A percentile compares a stretch with the other conserved stretches of the same genome.
Evolutionary conservation across 345 rosid genomes (phyloP).

Genomic region (Microthlaspi erraticum): DNA sequence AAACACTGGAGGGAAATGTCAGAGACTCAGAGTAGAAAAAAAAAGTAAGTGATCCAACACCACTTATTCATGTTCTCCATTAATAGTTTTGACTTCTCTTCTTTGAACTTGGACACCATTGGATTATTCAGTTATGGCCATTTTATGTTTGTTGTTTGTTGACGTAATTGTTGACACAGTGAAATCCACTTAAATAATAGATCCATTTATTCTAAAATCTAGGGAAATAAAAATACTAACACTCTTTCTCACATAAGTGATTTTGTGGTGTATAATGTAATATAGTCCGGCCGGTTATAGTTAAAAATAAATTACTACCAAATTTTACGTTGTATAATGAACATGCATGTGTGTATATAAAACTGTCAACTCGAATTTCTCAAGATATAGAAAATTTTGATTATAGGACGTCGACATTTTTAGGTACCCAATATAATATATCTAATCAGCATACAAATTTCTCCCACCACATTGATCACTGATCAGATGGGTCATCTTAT

Average conservation of each 20-base stretch:
- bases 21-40: slow-evolving; percentile 41
- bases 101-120: slow-evolving; percentile 42
- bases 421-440: background rate
- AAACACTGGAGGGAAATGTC: slow-evolving; percentile 37
- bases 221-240: too few species aligned
- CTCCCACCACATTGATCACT: slow-evolving; percentile 14
- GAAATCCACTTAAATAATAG: slow-evolving; percentile 7
- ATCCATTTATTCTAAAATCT: too few species aligned
- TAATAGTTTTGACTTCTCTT: slow-evolving; percentile 28
- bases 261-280: background rate
- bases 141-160: slow-evolving; percentile 28
- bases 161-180: slow-evolving; percentile 16
- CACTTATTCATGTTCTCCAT: slow-evolving; percentile 31
- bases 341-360: background rate
- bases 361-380: background rate
- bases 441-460: slow-evolving; percentile 12
- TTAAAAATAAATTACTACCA: too few species aligned
- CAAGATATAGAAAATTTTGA: background rate
- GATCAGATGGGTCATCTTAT: slow-evolving; percentile 37
- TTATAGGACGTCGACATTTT: slow-evolving; percentile 15
- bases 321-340: background rate
- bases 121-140: slow-evolving; percentile 34
- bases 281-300: too few species aligned
- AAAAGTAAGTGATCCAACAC: slow-evolving; percentile 36
- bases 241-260: too few species aligned